Conservation (phyloP, 73 alveolate genomes). For the Paramecium pentaurelia region DNA sequence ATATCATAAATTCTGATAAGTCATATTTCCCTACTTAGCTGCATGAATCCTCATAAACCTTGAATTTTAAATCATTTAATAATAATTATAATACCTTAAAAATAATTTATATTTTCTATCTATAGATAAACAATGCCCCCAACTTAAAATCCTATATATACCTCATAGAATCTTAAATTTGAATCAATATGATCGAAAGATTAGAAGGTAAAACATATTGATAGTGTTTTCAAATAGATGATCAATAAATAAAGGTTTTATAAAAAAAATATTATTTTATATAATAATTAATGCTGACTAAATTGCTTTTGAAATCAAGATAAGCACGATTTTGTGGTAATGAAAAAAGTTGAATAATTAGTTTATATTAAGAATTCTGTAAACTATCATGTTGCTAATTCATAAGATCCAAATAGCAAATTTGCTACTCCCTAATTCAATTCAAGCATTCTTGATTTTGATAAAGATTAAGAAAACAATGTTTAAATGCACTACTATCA, state of each 20-base stretch:
- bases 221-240: neutral
- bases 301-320: neutral
- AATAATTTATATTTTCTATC: neutral
- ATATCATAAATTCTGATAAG: neutral
- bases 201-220: neutral
- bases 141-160: too few relatives aligned
- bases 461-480: constrained; percentile 7
- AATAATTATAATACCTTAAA: neutral
- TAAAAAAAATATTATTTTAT: neutral
- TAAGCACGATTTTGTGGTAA: neutral
- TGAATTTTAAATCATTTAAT: neutral
- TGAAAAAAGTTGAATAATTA: neutral
- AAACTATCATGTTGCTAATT: neutral
- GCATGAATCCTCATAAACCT: neutral
- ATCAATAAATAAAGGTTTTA: neutral
- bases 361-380: constrained; percentile 1
- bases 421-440: constrained; percentile 4
- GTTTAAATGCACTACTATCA: constrained; percentile 37
- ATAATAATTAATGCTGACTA: neutral
- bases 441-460: constrained; percentile 34
- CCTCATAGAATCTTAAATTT: neutral
- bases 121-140: neutral
- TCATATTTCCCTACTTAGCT: neutral
- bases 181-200: neutral
- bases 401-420: neutral